These are phyloP conservation scores for Yamadazyma taylorii DNA, from an alignment of 1,139 yeast genomes.

Conservation along the genomic window DNA sequence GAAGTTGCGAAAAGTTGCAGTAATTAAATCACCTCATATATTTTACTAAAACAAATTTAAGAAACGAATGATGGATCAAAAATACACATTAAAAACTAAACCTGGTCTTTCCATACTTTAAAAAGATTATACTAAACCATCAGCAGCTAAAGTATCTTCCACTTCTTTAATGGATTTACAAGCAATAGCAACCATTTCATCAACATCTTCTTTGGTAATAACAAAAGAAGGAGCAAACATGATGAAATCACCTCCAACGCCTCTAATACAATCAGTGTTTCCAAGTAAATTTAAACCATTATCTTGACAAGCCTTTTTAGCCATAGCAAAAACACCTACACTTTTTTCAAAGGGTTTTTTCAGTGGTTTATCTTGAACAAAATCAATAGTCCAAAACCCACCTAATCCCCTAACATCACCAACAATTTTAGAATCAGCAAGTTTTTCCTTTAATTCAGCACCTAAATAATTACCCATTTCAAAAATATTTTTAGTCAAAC, in stretches of 20 bases:
- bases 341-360: conserved; percentile 45
- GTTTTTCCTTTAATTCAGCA: conserved; percentile 32
- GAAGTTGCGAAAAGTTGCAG: no score
- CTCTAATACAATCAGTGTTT: conserved; percentile 31
- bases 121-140: conserved; percentile 8
- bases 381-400: conserved; percentile 60
- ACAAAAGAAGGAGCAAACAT: conserved; percentile 52
- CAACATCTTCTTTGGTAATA: conserved; percentile 46
- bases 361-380: conserved; percentile 50
- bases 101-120: no score
- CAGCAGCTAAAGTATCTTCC: conserved; percentile 12
- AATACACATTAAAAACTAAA: no score
- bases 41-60: no score
- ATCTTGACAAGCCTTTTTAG: conserved; percentile 35
- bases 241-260: conserved; percentile 47
- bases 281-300: conserved; percentile 49
- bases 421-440: conserved; percentile 31
- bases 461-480: conserved; percentile 53
- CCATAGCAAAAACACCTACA: conserved; percentile 30
- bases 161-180: conserved; percentile 10
- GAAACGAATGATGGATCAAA: no score
- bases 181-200: conserved; percentile 32
- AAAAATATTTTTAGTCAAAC: conserved; percentile 49
- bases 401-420: conserved; percentile 66
- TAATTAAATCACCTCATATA: no score